These are phyloP conservation scores for Alternaria rosae DNA, from an alignment of 2,329 filamentous ascomycete genomes.

Conservation along the genomic window DNA sequence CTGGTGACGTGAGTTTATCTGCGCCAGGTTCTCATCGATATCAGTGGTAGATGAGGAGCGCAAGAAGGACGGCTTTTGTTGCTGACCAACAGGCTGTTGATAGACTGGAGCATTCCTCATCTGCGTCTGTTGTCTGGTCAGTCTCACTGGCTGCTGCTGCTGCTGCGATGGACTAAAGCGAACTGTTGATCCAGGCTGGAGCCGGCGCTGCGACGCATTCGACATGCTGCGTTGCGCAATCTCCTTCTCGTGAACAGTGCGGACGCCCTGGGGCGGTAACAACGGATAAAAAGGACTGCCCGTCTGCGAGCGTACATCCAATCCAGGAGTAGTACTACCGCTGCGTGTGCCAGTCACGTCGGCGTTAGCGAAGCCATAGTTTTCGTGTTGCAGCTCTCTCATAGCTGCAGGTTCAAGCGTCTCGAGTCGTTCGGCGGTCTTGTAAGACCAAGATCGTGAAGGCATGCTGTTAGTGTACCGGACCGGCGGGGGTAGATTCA, in stretches of 20 bases:
- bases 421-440: not conserved
- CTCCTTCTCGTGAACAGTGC: not conserved
- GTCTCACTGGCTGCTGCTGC: not conserved
- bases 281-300: not conserved
- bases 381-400: not conserved
- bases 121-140: not conserved
- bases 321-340: not conserved
- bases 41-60: constrained; percentile 13
- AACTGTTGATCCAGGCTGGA: not conserved
- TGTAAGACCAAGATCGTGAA: constrained; percentile 7
- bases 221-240: not conserved
- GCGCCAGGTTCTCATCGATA: constrained; percentile 1
- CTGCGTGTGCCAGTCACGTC: not conserved
- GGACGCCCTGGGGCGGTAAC: not conserved
- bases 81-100: not conserved
- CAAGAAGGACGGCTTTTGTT: not conserved
- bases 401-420: not conserved
- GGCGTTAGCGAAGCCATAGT: not conserved
- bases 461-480: constrained; percentile 15
- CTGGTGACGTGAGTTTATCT: not conserved
- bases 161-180: not conserved
- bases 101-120: not conserved
- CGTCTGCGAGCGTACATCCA: not conserved
- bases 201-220: not conserved
- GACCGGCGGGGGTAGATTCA: not conserved